Evolutionary conservation across 2,329 filamentous ascomycete species (phyloP).

Genomic region (Aspergillus neoniger): DNA sequence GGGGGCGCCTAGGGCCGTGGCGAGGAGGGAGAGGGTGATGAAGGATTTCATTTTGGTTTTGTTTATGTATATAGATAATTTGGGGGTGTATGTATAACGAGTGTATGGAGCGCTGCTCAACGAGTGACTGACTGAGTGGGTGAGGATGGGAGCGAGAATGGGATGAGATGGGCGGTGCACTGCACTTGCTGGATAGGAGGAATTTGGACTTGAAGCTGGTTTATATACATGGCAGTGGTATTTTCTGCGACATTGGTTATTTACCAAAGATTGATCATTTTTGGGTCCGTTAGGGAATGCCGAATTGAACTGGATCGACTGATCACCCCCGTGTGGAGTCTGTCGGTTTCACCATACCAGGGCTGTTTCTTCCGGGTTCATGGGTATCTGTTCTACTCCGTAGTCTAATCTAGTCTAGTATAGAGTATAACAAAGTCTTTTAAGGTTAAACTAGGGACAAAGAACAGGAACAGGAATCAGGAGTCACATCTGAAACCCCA

Average conservation of each 20-base stretch:
- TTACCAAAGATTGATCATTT: too few species aligned
- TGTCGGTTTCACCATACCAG: not conserved
- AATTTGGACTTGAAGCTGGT: not conserved
- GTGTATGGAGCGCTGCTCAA: conserved; percentile 23
- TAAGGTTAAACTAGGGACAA: too few species aligned
- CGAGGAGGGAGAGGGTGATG: conserved; percentile 24
- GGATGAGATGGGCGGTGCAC: not conserved
- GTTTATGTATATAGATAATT: not conserved
- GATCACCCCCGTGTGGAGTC: not conserved
- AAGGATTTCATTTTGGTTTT: conserved; percentile 26
- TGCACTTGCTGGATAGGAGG: conserved; percentile 5
- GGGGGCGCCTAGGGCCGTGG: conserved; percentile 26
- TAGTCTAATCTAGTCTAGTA: too few species aligned
- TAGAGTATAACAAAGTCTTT: too few species aligned
- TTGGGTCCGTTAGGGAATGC: not conserved
- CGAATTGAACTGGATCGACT: not conserved
- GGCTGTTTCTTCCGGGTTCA: not conserved
- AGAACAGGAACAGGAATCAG: not conserved
- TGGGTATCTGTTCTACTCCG: too few species aligned
- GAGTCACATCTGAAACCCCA: not conserved
- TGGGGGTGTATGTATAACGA: not conserved
- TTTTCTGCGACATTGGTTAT: too few species aligned
- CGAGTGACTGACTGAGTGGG: not conserved
- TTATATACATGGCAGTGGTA: not conserved
- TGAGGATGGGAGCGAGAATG: not conserved